Evolutionary conservation across 208 protist genomes (phyloP), one percentile per base, ranked within the genome.

Genomic region (Trichomonas tenax): DNA sequence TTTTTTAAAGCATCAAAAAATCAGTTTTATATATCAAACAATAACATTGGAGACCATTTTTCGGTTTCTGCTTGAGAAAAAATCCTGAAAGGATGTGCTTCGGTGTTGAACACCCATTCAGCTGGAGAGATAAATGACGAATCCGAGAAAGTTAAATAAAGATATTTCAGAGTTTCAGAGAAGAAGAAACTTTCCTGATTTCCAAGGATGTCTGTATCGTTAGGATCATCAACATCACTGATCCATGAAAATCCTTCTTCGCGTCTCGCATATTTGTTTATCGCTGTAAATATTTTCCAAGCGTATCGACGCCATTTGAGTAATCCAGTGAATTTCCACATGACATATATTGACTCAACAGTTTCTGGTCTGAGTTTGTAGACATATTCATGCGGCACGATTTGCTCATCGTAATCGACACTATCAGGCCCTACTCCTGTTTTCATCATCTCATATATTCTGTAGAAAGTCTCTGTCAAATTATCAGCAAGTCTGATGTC

Each of bases 31-130:
- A 51, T 51, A 51, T 51, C 9, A 51, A 51, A 51, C 46, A 51
- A 15, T 15, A 51, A 14, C 46, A 51, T 51, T 15, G 3, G 3
- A 3, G 46, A 51, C 58, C 58, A 84, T 46, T 93, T 93, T 6
- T 93, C n/a, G 0, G 36, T 26, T 6, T 34, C 34, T 38, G 48
- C 44, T 51, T 58, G 44, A n/a, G 41, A 15, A 21, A 41, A 93
- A 6, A 96, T 95, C 34, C 34, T 40, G n/a, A 97, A 49, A 26
- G 98, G 98, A 96, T 98, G 98, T 23, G 98, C 98, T 96, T 98
- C 98, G 17, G 98, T 98, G 96, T 98, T 98, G 96, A 99, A 98
- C 26, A 99, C 98, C 58, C 96, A 99, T 96, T 99, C 95, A 72
- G 98, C 98, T 23, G 99, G 96, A 63, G 97, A 96, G 45, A 99